phyloP scores from a whole-genome alignment of 73 alveolate genomes.

The Paramecium bursaria region DNA sequence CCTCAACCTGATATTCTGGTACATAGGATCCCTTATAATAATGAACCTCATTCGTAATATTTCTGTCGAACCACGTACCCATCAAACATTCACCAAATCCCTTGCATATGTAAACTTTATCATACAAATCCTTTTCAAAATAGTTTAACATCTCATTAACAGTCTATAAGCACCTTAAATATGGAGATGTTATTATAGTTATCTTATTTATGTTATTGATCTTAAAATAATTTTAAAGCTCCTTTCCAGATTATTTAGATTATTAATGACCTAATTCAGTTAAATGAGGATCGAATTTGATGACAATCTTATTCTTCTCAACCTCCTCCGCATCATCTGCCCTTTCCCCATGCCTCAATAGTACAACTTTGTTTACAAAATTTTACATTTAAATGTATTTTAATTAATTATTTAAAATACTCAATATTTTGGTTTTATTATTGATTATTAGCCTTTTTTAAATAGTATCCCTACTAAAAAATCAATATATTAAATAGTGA shows the following conservation, averaged over 20 bases:
- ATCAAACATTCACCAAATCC: slow-evolving; percentile 58
- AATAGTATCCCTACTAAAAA: no score
- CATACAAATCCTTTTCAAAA: not conserved
- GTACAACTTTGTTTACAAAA: no score
- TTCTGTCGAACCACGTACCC: slow-evolving; percentile 25
- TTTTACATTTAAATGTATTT: no score
- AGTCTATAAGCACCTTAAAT: slow-evolving; percentile 44
- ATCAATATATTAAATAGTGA: no score
- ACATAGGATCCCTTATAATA: not conserved
- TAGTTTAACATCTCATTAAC: not conserved
- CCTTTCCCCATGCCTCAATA: slow-evolving; percentile 56
- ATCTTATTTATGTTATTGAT: no score
- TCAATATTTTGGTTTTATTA: no score
- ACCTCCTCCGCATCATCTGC: slow-evolving; percentile 48
- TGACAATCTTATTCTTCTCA: not conserved
- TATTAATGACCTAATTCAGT: not conserved
- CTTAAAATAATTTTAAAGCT: not conserved
- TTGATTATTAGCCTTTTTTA: no score
- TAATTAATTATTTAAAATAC: no score
- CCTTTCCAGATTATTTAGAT: slow-evolving; percentile 43
- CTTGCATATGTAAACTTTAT: not conserved
- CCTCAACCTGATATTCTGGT: not conserved
- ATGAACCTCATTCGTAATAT: not conserved
- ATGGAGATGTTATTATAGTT: slow-evolving; percentile 57
- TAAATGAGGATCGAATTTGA: slow-evolving; percentile 46